Conservation (phyloP, 2,329 filamentous ascomycete genomes). For the Cladophialophora psammophila region DNA sequence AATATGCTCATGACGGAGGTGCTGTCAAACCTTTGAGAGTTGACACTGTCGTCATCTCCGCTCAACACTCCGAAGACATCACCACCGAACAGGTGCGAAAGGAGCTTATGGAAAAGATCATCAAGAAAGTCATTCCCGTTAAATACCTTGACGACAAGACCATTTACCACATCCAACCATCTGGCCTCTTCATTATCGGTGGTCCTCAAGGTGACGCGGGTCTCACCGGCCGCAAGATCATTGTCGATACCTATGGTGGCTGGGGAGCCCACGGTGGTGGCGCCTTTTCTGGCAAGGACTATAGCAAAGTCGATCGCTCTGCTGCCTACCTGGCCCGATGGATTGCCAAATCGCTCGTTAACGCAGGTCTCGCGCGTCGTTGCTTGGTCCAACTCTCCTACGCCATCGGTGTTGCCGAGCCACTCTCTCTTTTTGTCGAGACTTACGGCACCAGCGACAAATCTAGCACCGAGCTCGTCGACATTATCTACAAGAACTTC, state of each 20-base stretch:
- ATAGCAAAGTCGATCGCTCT: constrained; percentile 99
- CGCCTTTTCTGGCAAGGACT: constrained; percentile 99
- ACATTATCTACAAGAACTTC: constrained; percentile 96
- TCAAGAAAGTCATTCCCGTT: constrained; percentile 90
- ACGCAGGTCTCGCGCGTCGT: constrained; percentile 87
- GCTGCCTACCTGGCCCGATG: constrained; percentile 97
- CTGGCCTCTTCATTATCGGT: constrained; percentile 98
- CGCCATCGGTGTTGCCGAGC: constrained; percentile 98
- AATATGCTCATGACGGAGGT: constrained; percentile 96
- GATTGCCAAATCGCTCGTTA: constrained; percentile 98
- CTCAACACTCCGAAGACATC: constrained; percentile 90
- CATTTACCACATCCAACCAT: constrained; percentile 98
- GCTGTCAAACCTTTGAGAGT: constrained; percentile 91
- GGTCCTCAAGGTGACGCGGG: constrained; percentile 98
- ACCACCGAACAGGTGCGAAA: constrained; percentile 90
- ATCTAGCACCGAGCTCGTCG: constrained; percentile 88
- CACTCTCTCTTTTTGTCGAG: constrained; percentile 97
- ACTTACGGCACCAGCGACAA: constrained; percentile 93
- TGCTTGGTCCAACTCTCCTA: constrained; percentile 97
- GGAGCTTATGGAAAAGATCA: constrained; percentile 96
- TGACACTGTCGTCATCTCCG: constrained; percentile 95
- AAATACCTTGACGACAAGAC: constrained; percentile 93
- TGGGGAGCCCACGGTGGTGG: constrained; percentile 99
- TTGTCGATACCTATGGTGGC: constrained; percentile 99
- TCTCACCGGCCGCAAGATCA: constrained; percentile 98